Percentiles rank a stretch among this genome's conserved stretches.
Evolutionary conservation across 2,329 filamentous ascomycete species (phyloP).

Genomic region (Sclerotinia spermophila): DNA sequence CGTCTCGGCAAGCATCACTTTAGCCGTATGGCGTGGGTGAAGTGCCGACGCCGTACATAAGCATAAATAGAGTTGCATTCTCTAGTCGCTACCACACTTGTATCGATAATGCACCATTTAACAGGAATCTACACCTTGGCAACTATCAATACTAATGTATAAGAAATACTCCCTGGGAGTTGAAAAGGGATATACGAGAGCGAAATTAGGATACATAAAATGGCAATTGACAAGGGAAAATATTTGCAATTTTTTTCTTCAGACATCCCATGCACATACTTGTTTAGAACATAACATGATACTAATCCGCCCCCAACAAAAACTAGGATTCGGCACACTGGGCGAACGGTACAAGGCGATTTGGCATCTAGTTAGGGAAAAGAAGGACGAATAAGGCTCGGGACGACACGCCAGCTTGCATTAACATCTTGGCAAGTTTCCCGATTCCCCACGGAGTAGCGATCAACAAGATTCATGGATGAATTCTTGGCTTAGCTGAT

Average conservation of each 20-base stretch:
- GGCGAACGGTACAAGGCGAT: neutral
- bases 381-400: neutral
- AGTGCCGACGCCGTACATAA: conserved; percentile 1
- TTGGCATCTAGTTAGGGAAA: neutral
- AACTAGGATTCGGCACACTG: neutral
- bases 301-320: neutral
- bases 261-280: neutral
- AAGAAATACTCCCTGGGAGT: neutral
- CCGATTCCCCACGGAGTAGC: neutral
- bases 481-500: neutral
- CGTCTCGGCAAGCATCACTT: neutral
- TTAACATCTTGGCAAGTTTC: neutral
- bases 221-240: neutral
- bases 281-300: neutral
- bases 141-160: too few relatives aligned
- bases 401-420: neutral
- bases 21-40: neutral
- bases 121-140: too few relatives aligned
- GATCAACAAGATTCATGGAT: neutral
- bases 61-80: conserved; percentile 1
- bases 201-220: neutral
- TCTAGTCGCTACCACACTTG: neutral
- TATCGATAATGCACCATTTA: neutral
- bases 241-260: neutral
- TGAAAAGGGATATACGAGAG: neutral